phyloP scores from a whole-genome alignment of 1,139 yeast species.

The Pichia sp. region DNA sequence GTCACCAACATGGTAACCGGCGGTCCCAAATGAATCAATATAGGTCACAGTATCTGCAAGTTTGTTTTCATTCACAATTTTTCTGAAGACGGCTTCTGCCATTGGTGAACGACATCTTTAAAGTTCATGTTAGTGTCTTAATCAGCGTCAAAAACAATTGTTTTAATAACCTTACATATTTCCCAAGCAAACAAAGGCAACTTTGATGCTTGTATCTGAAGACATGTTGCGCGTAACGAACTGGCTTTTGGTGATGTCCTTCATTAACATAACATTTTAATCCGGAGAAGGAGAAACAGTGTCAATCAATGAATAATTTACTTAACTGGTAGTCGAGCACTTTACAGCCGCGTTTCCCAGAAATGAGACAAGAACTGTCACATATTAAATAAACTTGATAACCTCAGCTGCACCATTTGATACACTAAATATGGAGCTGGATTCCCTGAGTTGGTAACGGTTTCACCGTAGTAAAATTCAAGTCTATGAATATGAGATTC shows the following conservation, averaged over 20 bases:
- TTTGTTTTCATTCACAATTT: constrained; percentile 52
- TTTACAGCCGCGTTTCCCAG: no score
- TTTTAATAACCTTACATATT: constrained; percentile 62
- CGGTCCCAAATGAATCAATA: constrained; percentile 88
- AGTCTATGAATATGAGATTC: no score
- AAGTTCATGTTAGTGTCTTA: constrained; percentile 2
- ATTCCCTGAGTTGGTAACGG: no score
- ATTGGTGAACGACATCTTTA: constrained; percentile 87
- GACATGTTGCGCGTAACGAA: not conserved
- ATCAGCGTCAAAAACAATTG: not conserved
- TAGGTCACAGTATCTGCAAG: constrained; percentile 38
- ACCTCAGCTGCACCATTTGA: no score
- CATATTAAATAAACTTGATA: no score
- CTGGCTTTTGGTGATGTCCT: not conserved
- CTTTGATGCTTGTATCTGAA: constrained; percentile 29
- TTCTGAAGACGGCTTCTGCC: constrained; percentile 91
- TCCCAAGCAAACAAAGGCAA: constrained; percentile 89
- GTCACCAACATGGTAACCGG: constrained; percentile 80
- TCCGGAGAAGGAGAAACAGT: no score
- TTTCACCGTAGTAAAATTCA: no score
- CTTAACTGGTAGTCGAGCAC: no score
- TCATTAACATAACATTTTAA: no score
- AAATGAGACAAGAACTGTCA: no score
- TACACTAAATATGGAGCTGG: no score
- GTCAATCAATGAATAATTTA: no score